Base-by-base conservation (phyloP, 352 stramenopile genomes). In the Phytophthora nicotianae region DNA sequence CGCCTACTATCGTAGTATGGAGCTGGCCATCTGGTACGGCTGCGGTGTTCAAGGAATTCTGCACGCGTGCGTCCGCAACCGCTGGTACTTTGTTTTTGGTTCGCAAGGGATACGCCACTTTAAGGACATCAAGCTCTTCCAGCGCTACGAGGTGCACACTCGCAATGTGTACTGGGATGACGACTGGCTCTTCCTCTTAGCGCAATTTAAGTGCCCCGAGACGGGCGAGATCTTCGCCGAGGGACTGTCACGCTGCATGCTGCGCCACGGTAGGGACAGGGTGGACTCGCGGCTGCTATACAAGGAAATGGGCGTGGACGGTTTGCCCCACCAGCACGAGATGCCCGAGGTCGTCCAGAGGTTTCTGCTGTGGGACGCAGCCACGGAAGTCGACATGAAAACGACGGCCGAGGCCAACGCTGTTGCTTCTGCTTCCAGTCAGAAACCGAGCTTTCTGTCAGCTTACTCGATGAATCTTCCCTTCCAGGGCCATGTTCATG, bases 161-260 rank as follows among this genome's bases (percentile, higher is more conserved):
- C 79, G 78, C 48, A 89, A 83, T 41, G 71, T 89, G 35, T 86
- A 88, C 55, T 90, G 80, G 80, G 78, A 89, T 57, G 78, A 88
- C 68, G 67, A 79, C 55, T 91, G 83, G 83, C 73, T 91, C 50
- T 90, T 83, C 58, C 54, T 90, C 11, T 61, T 86, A 20, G 72
- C 76, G 35, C 80, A 88, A 55, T 89, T 91, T 53, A 79, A 81
- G 58, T 90, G 77, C 38, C 83, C 83, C 4, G 73, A 83, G n/a
- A 87, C 77, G 20, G 74, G 72, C 4, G 70, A 85, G 23, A 37
- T 91, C 23, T 89, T 82, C 43, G 83, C 83, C 10, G 83, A 91
- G 42, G 80, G 83, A 0, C 46, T 91, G 7, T 82, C 75, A 37
- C 80, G 81, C 43, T 77, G 81, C 42, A 90, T 86, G 69, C 52